Percentiles rank a stretch among this genome's conserved stretches.
Conservation (phyloP, 2,329 filamentous ascomycete species). For the Aureobasidium musti region DNA sequence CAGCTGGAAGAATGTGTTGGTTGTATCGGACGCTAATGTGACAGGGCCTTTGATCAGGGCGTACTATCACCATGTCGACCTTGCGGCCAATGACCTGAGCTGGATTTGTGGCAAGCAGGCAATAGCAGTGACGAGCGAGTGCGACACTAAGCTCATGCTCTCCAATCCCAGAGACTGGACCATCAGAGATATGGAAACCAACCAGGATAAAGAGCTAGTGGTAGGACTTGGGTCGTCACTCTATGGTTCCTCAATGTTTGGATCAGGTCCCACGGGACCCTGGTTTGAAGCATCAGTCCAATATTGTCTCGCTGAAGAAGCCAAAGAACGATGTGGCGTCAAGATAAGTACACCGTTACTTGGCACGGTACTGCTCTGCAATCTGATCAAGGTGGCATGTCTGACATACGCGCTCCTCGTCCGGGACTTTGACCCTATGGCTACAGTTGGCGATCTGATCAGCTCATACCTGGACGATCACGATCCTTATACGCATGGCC, state of each 20-base stretch:
- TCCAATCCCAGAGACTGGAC: not conserved
- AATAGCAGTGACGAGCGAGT: not conserved
- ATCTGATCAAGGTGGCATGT: slow-evolving; percentile 11
- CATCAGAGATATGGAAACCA: not conserved
- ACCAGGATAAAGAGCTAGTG: not conserved
- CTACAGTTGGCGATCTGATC: slow-evolving; percentile 32
- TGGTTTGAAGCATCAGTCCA: not conserved
- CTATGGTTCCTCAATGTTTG: too few species aligned
- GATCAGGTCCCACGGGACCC: not conserved
- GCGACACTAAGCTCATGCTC: not conserved
- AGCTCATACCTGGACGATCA: slow-evolving; percentile 12
- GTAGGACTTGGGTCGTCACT: too few species aligned
- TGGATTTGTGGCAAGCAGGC: slow-evolving; percentile 1
- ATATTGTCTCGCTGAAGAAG: not conserved
- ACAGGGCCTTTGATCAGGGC: not conserved
- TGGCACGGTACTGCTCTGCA: slow-evolving; percentile 1
- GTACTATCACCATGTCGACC: not conserved
- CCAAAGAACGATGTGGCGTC: not conserved
- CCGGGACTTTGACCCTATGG: slow-evolving; percentile 16
- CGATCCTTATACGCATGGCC: not conserved
- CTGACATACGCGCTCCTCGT: not conserved
- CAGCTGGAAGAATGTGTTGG: not conserved
- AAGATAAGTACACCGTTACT: slow-evolving; percentile 1
- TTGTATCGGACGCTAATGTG: not conserved
- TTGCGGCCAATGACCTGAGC: not conserved